Evolutionary conservation across 2,329 filamentous ascomycete genomes (phyloP).

Genomic region (Didymella keratinophila): DNA sequence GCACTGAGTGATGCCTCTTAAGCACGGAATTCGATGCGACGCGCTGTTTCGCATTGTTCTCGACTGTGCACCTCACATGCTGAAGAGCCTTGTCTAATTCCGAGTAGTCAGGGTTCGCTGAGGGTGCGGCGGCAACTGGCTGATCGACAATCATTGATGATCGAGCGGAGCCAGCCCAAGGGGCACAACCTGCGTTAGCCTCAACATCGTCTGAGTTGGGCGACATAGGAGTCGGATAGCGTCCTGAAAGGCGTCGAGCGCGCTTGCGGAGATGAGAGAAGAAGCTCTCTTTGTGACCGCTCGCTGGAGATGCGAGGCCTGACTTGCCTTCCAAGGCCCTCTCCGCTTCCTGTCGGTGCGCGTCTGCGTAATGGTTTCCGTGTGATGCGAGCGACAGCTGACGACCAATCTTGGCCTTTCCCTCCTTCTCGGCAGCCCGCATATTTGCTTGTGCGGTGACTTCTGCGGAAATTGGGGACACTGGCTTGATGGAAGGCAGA

Average conservation of each 20-base stretch:
- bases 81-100: constrained; percentile 69
- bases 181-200: constrained; percentile 88
- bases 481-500: constrained; percentile 89
- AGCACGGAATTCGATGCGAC: constrained; percentile 56
- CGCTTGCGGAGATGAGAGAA: constrained; percentile 97
- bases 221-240: constrained; percentile 82
- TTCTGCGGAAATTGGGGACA: constrained; percentile 94
- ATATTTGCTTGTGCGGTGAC: constrained; percentile 88
- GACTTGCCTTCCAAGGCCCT: constrained; percentile 84
- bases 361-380: constrained; percentile 90
- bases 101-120: constrained; percentile 61
- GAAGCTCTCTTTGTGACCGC: constrained; percentile 90
- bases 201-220: constrained; percentile 87
- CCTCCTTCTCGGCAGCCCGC: constrained; percentile 63
- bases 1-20: constrained; percentile 59
- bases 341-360: constrained; percentile 90
- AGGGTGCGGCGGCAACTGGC: constrained; percentile 56
- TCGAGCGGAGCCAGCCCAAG: constrained; percentile 80
- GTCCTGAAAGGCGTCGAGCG: constrained; percentile 88
- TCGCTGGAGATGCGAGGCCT: constrained; percentile 77
- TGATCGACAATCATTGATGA: constrained; percentile 79
- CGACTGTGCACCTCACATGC: constrained; percentile 66
- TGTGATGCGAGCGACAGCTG: constrained; percentile 92
- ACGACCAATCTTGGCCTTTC: constrained; percentile 86
- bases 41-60: constrained; percentile 52